These are phyloP conservation scores for Plasmodium ovale DNA, from an alignment of 169 alveolate species.

Conservation along the genomic window DNA sequence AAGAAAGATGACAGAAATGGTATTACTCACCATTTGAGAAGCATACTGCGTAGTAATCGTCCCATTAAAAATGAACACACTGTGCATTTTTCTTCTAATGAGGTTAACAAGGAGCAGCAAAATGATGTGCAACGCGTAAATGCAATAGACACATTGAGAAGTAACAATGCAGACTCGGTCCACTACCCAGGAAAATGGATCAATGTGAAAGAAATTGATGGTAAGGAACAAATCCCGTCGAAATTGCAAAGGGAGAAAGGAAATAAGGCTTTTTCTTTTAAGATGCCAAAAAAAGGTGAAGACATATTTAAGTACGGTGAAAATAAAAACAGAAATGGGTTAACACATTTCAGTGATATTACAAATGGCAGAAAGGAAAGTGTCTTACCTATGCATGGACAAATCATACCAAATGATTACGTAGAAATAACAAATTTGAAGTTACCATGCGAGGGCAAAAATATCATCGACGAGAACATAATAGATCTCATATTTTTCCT, in stretches of 20 bases:
- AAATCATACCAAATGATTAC: conserved; percentile 10
- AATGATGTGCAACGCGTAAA: too few species aligned
- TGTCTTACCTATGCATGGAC: neutral
- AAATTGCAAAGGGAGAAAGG: too few species aligned
- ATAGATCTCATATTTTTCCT: conserved; percentile 25
- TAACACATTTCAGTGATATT: neutral
- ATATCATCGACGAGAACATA: conserved; percentile 14
- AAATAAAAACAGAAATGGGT: neutral
- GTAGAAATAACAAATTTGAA: neutral
- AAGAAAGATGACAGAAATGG: neutral
- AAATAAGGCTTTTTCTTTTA: too few species aligned
- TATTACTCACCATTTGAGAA: neutral
- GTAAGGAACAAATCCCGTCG: too few species aligned
- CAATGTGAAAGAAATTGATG: too few species aligned
- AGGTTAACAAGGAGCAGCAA: too few species aligned
- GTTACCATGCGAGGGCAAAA: neutral
- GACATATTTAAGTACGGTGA: too few species aligned
- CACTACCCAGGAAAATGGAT: too few species aligned
- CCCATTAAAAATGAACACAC: neutral
- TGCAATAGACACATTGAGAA: too few species aligned
- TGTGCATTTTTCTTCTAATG: neutral
- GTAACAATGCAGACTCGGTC: too few species aligned
- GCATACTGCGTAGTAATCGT: neutral
- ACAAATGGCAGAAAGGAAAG: neutral
- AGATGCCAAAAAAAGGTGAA: too few species aligned